Evolutionary conservation across 768 basidiomycete genomes (phyloP).

Genomic region (Amyloporia xantha): DNA sequence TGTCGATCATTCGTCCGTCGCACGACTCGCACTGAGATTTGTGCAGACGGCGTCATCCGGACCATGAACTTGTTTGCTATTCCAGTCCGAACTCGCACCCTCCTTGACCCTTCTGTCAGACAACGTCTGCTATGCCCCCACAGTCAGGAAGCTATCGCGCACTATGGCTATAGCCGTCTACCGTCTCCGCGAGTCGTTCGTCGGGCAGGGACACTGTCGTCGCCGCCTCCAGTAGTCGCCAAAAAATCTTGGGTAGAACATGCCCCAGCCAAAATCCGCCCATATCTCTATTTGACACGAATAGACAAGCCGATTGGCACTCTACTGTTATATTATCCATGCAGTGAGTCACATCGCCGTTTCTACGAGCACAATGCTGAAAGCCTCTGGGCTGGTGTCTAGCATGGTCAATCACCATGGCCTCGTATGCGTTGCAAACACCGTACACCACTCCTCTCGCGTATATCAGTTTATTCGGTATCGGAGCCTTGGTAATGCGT

Average conservation of each 20-base stretch:
- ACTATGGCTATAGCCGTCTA: background rate
- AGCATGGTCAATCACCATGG: conserved; percentile 99
- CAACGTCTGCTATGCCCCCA: background rate
- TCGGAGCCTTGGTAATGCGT: conserved; percentile 92
- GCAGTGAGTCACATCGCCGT: conserved; percentile 50
- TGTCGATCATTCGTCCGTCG: too few species aligned
- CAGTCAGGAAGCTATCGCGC: background rate
- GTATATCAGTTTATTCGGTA: conserved; percentile 78
- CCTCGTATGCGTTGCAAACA: conserved; percentile 68
- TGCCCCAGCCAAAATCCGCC: conserved; percentile 51
- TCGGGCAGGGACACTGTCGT: conserved; percentile 9
- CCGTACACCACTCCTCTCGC: conserved; percentile 64
- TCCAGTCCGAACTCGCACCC: background rate
- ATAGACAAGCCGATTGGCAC: conserved; percentile 97
- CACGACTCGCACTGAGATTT: background rate
- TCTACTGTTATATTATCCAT: conserved; percentile 86
- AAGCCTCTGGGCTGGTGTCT: background rate
- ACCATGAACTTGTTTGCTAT: conserved; percentile 1
- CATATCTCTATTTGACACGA: conserved; percentile 82
- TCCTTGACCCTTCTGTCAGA: background rate
- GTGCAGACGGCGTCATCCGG: background rate
- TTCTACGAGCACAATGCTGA: background rate
- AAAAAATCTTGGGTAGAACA: conserved; percentile 58
- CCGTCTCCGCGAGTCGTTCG: conserved; percentile 1
- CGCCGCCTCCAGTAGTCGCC: conserved; percentile 11